A percentile compares a stretch with the other conserved stretches of the same genome.
These are phyloP conservation scores for Aspergillus sp. DNA, from an alignment of 2,329 filamentous ascomycete genomes.

Conservation along the genomic window DNA sequence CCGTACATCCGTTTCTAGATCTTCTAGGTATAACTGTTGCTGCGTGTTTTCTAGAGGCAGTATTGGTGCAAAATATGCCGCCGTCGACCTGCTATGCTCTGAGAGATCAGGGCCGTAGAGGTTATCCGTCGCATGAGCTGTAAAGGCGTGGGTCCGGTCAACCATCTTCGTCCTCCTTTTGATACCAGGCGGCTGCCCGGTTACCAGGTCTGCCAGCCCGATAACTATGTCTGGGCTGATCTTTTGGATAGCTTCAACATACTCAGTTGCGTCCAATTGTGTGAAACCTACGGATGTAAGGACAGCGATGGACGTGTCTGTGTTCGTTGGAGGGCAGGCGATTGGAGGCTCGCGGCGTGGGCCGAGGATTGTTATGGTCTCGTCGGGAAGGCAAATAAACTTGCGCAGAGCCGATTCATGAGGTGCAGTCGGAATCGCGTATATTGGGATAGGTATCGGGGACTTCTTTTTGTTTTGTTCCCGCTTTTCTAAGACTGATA, in stretches of 20 bases:
- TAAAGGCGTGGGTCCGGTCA: slow-evolving; percentile 81
- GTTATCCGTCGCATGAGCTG: slow-evolving; percentile 63
- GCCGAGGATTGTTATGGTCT: slow-evolving; percentile 69
- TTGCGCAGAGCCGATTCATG: slow-evolving; percentile 64
- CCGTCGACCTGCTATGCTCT: slow-evolving; percentile 23
- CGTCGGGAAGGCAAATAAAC: slow-evolving; percentile 71
- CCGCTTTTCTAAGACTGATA: slow-evolving; percentile 61
- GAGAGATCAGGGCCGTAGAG: slow-evolving; percentile 37
- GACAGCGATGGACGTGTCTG: slow-evolving; percentile 69
- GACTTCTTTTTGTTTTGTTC: slow-evolving; percentile 31
- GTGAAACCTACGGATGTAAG: slow-evolving; percentile 86
- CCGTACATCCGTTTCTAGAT: slow-evolving; percentile 64
- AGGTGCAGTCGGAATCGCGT: slow-evolving; percentile 46
- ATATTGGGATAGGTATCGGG: slow-evolving; percentile 49
- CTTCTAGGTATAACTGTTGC: slow-evolving; percentile 78
- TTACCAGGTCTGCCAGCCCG: slow-evolving; percentile 71
- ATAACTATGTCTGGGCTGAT: slow-evolving; percentile 79
- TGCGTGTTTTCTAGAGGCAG: slow-evolving; percentile 72
- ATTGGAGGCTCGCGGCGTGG: slow-evolving; percentile 77
- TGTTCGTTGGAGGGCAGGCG: slow-evolving; percentile 66
- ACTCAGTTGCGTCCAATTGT: slow-evolving; percentile 67
- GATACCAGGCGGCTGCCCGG: slow-evolving; percentile 57
- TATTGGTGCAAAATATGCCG: slow-evolving; percentile 65
- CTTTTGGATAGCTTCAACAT: slow-evolving; percentile 62
- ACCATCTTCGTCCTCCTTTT: slow-evolving; percentile 82